A percentile compares a stretch with the other conserved stretches of the same genome.
Conservation (phyloP, 768 basidiomycete species). For the Termitomyces sp. region DNA sequence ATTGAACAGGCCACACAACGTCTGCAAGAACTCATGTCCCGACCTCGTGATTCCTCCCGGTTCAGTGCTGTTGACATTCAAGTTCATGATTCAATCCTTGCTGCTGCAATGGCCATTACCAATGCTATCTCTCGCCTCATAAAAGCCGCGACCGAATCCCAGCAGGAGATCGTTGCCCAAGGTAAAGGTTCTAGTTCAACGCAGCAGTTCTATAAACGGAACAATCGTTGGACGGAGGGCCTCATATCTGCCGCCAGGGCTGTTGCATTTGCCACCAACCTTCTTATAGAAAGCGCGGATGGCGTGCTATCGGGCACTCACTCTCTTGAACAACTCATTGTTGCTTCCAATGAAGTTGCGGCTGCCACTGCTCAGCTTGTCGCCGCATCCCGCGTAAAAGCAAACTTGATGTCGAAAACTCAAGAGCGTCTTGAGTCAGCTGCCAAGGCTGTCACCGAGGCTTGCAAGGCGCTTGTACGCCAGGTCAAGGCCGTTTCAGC, state of each 20-base stretch:
- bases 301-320: slow-evolving; percentile 96
- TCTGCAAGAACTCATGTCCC: slow-evolving; percentile 86
- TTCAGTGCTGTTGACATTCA: slow-evolving; percentile 91
- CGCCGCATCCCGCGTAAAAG: slow-evolving; percentile 97
- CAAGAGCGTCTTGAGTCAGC: slow-evolving; percentile 95
- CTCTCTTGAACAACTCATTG: slow-evolving; percentile 97
- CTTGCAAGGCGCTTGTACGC: slow-evolving; percentile 92
- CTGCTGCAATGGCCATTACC: slow-evolving; percentile 93
- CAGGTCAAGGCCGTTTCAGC: slow-evolving; percentile 96
- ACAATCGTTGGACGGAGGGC: slow-evolving; percentile 99
- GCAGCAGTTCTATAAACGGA: slow-evolving; percentile 99
- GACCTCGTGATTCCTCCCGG: slow-evolving; percentile 83
- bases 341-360: slow-evolving; percentile 98
- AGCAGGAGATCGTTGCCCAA: slow-evolving; percentile 96
- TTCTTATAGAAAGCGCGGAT: slow-evolving; percentile 96
- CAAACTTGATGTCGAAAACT: slow-evolving; percentile 97
- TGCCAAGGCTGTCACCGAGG: slow-evolving; percentile 96
- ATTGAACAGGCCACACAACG: slow-evolving; percentile 93
- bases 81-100: slow-evolving; percentile 96
- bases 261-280: slow-evolving; percentile 92
- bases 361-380: slow-evolving; percentile 97
- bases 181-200: slow-evolving; percentile 89
- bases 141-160: slow-evolving; percentile 94
- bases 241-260: slow-evolving; percentile 97
- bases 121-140: slow-evolving; percentile 93